These are phyloP conservation scores for Trichoderma endophyticum DNA, from an alignment of 2,329 filamentous ascomycete species.

Conservation along the genomic window DNA sequence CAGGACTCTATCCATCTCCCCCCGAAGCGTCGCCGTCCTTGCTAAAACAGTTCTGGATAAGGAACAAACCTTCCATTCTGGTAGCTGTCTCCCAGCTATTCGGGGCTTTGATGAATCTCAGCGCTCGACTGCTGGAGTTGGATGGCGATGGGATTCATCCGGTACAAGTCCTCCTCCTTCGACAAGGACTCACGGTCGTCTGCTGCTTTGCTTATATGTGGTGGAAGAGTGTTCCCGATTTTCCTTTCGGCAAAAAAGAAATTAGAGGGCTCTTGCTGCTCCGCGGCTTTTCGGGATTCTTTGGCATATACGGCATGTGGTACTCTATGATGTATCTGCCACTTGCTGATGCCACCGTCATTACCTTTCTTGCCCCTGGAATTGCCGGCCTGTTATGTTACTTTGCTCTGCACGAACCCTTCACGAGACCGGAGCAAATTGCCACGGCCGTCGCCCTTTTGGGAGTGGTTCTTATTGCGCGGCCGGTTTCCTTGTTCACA, in stretches of 20 bases:
- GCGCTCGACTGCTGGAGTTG: conserved; percentile 71
- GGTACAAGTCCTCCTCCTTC: conserved; percentile 77
- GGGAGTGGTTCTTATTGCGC: conserved; percentile 80
- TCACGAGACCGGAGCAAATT: conserved; percentile 72
- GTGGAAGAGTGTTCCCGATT: conserved; percentile 62
- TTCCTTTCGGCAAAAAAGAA: conserved; percentile 65
- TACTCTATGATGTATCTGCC: conserved; percentile 69
- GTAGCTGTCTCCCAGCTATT: conserved; percentile 78
- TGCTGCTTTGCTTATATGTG: conserved; percentile 72
- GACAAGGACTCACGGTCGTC: conserved; percentile 71
- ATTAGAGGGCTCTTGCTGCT: conserved; percentile 66
- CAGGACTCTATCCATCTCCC: neutral
- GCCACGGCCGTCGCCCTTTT: conserved; percentile 71
- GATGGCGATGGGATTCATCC: conserved; percentile 72
- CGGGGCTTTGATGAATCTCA: conserved; percentile 80
- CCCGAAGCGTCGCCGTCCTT: conserved; percentile 23
- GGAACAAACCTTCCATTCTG: conserved; percentile 69
- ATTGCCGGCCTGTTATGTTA: conserved; percentile 79
- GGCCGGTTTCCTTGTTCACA: conserved; percentile 58
- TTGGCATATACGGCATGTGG: conserved; percentile 77
- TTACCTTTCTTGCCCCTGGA: conserved; percentile 81
- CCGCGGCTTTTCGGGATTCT: conserved; percentile 68
- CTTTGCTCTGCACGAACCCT: conserved; percentile 70
- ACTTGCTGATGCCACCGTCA: conserved; percentile 81
- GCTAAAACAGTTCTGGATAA: conserved; percentile 49